A percentile compares a stretch with the other conserved stretches of the same genome.
Evolutionary conservation across 345 rosid genomes (phyloP).

Genomic region (Eucalyptus dawsonii): DNA sequence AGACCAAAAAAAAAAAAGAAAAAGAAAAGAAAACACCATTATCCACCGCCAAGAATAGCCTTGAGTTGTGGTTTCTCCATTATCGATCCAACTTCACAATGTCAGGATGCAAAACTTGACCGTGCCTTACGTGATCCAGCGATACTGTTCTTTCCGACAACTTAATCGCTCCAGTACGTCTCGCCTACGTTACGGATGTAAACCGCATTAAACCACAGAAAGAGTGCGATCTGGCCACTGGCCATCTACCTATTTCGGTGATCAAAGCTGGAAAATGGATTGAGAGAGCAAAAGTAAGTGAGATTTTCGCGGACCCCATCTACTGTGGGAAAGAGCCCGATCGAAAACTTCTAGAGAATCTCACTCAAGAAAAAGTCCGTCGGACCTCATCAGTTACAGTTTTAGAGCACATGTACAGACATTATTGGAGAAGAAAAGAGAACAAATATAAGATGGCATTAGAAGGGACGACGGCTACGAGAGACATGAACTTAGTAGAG

Average conservation of each 20-base stretch:
- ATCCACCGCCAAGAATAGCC: background rate
- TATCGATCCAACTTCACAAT: background rate
- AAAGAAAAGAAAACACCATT: no score
- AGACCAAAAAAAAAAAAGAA: no score
- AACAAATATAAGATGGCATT: background rate
- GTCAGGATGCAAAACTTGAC: background rate
- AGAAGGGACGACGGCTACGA: background rate
- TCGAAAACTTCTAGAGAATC: background rate
- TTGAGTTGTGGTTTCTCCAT: background rate
- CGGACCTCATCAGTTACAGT: background rate
- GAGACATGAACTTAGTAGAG: slow-evolving; percentile 28
- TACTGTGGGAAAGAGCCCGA: background rate
- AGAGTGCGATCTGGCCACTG: background rate
- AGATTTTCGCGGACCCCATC: background rate
- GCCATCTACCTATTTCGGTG: background rate
- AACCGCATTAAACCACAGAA: background rate
- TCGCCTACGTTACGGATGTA: background rate
- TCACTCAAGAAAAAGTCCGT: background rate
- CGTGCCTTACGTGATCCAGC: no score
- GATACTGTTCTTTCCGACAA: background rate
- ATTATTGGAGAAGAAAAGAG: background rate
- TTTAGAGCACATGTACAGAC: background rate
- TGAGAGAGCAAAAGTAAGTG: background rate
- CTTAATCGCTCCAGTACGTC: background rate
- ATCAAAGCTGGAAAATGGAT: background rate